These are phyloP conservation scores for Diaporthe velutina DNA, from an alignment of 2,329 filamentous ascomycete genomes.

Conservation along the genomic window DNA sequence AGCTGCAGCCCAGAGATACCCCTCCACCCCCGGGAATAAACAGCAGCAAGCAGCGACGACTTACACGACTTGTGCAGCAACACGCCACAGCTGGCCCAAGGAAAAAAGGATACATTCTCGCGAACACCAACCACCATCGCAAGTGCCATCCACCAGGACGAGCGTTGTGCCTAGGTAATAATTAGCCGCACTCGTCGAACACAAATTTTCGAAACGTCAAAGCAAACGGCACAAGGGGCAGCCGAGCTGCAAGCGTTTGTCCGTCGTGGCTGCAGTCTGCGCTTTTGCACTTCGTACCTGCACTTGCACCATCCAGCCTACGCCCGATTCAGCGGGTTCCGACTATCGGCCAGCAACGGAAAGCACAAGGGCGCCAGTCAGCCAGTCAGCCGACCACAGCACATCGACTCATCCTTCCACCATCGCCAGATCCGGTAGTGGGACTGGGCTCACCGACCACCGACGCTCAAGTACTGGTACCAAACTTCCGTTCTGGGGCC, in stretches of 20 bases:
- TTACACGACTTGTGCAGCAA: slow-evolving; percentile 22
- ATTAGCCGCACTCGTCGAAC: background rate
- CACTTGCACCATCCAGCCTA: slow-evolving; percentile 2
- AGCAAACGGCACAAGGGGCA: slow-evolving; percentile 16
- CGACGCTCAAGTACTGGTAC: background rate
- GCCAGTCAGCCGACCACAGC: slow-evolving; percentile 29
- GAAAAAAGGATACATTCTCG: background rate
- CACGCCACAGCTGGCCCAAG: background rate
- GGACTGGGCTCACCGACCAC: slow-evolving; percentile 24
- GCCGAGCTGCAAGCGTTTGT: slow-evolving; percentile 25
- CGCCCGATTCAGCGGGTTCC: slow-evolving; percentile 25
- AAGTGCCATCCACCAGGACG: background rate
- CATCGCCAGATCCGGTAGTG: slow-evolving; percentile 35
- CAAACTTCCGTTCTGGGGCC: slow-evolving; percentile 1
- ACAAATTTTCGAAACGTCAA: slow-evolving; percentile 2
- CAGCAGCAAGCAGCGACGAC: slow-evolving; percentile 20
- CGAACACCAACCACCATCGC: background rate
- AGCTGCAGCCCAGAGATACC: slow-evolving; percentile 15
- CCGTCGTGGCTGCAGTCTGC: background rate
- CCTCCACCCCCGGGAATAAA: slow-evolving; percentile 8
- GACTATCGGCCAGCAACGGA: slow-evolving; percentile 36
- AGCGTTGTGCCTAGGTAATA: background rate
- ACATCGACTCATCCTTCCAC: slow-evolving; percentile 30
- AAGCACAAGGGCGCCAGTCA: slow-evolving; percentile 28
- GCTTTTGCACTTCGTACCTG: background rate